phyloP scores from a whole-genome alignment of 495 filamentous ascomycete species.

The Xylaria acuta region DNA sequence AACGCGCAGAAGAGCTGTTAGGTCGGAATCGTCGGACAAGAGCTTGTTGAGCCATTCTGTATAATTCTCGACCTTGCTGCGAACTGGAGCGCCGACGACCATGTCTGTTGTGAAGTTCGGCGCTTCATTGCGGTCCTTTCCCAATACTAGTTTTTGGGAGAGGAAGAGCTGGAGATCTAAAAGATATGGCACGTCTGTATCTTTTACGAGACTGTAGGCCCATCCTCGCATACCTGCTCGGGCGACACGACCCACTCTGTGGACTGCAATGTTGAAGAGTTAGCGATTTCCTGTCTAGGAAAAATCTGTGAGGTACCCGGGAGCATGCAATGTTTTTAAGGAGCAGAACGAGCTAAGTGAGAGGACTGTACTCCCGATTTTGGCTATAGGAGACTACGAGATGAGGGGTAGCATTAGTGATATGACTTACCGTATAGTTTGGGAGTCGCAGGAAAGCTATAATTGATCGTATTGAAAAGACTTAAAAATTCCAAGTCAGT shows the following conservation, averaged over 20 bases:
- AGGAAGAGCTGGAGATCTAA: slow-evolving; percentile 96
- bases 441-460: slow-evolving; percentile 95
- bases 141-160: slow-evolving; percentile 76
- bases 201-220: slow-evolving; percentile 89
- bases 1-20: slow-evolving; percentile 71
- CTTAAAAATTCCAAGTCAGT: slow-evolving; percentile 12
- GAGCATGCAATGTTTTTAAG: neutral
- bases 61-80: slow-evolving; percentile 72
- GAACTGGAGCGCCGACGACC: slow-evolving; percentile 72
- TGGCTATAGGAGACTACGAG: neutral
- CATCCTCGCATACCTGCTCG: slow-evolving; percentile 90
- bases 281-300: neutral
- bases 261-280: slow-evolving; percentile 55
- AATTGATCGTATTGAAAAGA: slow-evolving; percentile 97
- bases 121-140: slow-evolving; percentile 57
- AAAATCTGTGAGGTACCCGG: neutral
- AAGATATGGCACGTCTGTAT: slow-evolving; percentile 86
- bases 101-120: slow-evolving; percentile 81
- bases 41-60: slow-evolving; percentile 82
- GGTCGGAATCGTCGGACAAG: slow-evolving; percentile 74
- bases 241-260: slow-evolving; percentile 94
- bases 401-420: neutral
- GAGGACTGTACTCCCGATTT: neutral
- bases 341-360: neutral
- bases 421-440: slow-evolving; percentile 71